phyloP scores from a whole-genome alignment of 1,284 basidiomycete species.

The Ganoderma lingzhi region DNA sequence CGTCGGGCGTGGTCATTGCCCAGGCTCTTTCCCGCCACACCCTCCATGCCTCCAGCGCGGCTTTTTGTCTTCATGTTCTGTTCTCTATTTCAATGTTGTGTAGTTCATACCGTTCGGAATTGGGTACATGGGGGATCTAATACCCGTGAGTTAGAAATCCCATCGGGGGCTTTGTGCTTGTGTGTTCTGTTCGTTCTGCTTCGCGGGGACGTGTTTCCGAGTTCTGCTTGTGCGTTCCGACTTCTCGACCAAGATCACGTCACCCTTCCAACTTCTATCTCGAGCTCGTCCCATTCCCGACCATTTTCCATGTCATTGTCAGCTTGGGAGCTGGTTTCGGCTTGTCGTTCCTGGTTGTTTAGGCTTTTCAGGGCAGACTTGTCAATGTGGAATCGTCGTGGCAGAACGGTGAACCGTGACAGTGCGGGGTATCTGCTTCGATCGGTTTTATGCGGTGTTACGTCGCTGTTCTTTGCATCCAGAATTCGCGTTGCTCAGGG shows the following conservation, averaged over 20 bases:
- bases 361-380: not conserved
- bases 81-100: conserved; percentile 36
- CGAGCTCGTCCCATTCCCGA: not conserved
- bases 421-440: not conserved
- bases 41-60: conserved; percentile 18
- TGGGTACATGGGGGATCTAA: conserved; percentile 41
- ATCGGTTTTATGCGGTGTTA: conserved; percentile 1
- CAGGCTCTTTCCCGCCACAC: conserved; percentile 13
- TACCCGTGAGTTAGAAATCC: conserved; percentile 38
- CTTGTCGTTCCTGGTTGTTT: conserved; percentile 1
- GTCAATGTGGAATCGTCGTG: not conserved
- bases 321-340: not conserved
- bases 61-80: conserved; percentile 19
- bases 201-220: not conserved
- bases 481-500: not conserved
- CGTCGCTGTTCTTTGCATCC: not conserved
- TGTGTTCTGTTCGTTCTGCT: conserved; percentile 5
- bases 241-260: not conserved
- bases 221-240: not conserved
- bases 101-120: conserved; percentile 41
- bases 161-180: not conserved
- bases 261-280: not conserved
- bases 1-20: conserved; percentile 12
- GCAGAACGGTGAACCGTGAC: conserved; percentile 6
- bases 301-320: not conserved